Conservation (phyloP, 371 early-diverging fungal genomes). For the Mortierella sp. region DNA sequence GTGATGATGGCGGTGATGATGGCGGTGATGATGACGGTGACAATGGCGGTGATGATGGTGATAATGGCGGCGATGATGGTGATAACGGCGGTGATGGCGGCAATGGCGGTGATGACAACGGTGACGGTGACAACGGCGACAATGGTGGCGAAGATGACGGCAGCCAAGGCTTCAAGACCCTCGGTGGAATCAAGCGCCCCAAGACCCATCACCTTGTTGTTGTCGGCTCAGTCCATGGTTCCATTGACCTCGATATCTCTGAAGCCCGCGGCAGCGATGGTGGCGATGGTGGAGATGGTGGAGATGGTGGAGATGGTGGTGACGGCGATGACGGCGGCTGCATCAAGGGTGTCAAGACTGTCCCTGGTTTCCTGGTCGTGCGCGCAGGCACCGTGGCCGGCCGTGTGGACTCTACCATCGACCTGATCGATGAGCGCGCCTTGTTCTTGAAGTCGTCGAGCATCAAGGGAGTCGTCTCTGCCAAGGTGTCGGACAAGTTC, state of each 20-base stretch:
- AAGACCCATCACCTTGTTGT: background rate
- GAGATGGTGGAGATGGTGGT: background rate
- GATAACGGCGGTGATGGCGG: slow-evolving; percentile 1
- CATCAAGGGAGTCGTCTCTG: slow-evolving; percentile 7
- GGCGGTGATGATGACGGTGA: background rate
- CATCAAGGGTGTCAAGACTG: background rate
- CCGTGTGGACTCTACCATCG: slow-evolving; percentile 7
- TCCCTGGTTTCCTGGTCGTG: slow-evolving; percentile 21
- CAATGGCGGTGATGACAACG: background rate
- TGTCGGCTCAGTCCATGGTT: background rate
- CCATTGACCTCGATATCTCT: slow-evolving; percentile 9
- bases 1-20: slow-evolving; percentile 6
- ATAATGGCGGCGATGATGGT: slow-evolving; percentile 2
- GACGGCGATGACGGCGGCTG: background rate
- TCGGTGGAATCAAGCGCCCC: background rate
- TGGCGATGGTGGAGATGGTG: background rate
- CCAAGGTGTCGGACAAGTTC: slow-evolving; percentile 33
- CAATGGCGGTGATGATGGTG: background rate
- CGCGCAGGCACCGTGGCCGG: slow-evolving; percentile 6
- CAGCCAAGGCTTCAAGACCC: too few relatives aligned
- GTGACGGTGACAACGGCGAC: background rate
- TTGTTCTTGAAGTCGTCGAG: slow-evolving; percentile 6
- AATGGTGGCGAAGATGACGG: background rate
- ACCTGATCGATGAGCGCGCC: slow-evolving; percentile 11
- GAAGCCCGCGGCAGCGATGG: background rate